These are phyloP conservation scores for Leptoxyphium fumago DNA, from an alignment of 2,329 filamentous ascomycete genomes.

Conservation along the genomic window DNA sequence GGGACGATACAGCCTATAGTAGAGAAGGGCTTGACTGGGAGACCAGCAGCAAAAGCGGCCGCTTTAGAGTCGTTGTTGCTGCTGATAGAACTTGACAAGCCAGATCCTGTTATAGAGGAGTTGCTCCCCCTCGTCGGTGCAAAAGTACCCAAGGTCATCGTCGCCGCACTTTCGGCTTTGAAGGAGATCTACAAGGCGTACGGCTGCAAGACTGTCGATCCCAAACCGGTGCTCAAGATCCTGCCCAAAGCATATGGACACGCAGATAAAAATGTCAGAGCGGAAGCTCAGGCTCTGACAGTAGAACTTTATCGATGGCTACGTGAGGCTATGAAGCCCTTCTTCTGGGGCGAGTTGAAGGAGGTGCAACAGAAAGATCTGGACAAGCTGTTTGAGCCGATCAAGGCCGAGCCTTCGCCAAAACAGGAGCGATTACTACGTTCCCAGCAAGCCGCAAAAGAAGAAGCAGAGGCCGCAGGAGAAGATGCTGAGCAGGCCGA, in stretches of 20 bases:
- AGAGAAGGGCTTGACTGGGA: slow-evolving; percentile 84
- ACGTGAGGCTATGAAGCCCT: slow-evolving; percentile 91
- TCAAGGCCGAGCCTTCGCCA: slow-evolving; percentile 72
- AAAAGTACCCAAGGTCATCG: slow-evolving; percentile 83
- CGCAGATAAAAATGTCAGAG: slow-evolving; percentile 94
- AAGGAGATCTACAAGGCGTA: slow-evolving; percentile 83
- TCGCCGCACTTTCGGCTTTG: slow-evolving; percentile 58
- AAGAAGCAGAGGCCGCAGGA: slow-evolving; percentile 43
- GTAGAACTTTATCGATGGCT: slow-evolving; percentile 96
- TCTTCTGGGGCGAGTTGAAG: slow-evolving; percentile 94
- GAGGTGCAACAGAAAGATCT: slow-evolving; percentile 88
- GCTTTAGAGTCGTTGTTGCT: slow-evolving; percentile 75
- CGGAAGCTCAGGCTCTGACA: slow-evolving; percentile 78
- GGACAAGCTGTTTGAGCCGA: slow-evolving; percentile 83
- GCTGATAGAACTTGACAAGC: slow-evolving; percentile 76
- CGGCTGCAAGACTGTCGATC: slow-evolving; percentile 85
- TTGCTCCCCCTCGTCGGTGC: slow-evolving; percentile 68
- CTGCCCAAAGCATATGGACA: slow-evolving; percentile 88
- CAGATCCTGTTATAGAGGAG: slow-evolving; percentile 79
- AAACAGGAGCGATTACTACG: slow-evolving; percentile 83
- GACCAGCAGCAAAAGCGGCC: slow-evolving; percentile 76
- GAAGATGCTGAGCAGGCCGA: slow-evolving; percentile 34
- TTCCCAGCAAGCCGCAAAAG: slow-evolving; percentile 74
- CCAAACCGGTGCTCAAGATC: slow-evolving; percentile 76
- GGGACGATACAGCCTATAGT: slow-evolving; percentile 64